Evolutionary conservation across 352 stramenopile genomes (phyloP), one percentile per base, ranked within the genome.

Genomic region (Phytophthora podocarpi): DNA sequence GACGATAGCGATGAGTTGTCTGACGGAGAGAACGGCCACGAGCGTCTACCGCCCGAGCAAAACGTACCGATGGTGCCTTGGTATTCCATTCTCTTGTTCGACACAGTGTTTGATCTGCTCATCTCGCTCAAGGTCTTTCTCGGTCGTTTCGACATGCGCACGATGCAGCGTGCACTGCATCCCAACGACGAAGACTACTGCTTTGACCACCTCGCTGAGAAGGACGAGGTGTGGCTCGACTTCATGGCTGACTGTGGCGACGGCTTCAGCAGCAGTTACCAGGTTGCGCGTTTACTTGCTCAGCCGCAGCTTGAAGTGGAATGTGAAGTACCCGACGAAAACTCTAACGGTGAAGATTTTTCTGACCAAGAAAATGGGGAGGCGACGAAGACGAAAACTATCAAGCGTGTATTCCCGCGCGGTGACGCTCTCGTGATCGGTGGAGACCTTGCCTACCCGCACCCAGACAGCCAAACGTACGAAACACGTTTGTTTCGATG

Each of bases 221-320:
- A 82, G 5, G 74, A 97, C 45, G 83, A 95, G 5, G 55, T 95
- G n/a, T 98, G 93, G 93, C 82, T 98, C 23, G 93, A 98, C 57
- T 98, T 97, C 35, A 96, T 98, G 78, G 91, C 90, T 11, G 93
- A 98, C 59, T 97, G 89, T 27, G 93, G 93, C 4, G 93, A 98
- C 50, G 93, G 93, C 3, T 98, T 98, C 49, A 97, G 97, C 60
- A 96, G 90, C 52, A 97, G 85, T 39, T 98, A 97, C 61, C 91
- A 98, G 67, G 89, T 98, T 32, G 89, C 93, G 7, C 76, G 91
- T 3, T 67, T 96, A n/a, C 65, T 98, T 12, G 93, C 93, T 4
- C 92, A 98, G 40, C 91, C 91, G 2, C 57, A 90, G 41, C 66
- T 98, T 10, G 77, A 89, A 36, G 86, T 98, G 0, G 78, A 88